phyloP scores from a whole-genome alignment of 129 eudicot genomes.

The Heracleum sosnowskyi region DNA sequence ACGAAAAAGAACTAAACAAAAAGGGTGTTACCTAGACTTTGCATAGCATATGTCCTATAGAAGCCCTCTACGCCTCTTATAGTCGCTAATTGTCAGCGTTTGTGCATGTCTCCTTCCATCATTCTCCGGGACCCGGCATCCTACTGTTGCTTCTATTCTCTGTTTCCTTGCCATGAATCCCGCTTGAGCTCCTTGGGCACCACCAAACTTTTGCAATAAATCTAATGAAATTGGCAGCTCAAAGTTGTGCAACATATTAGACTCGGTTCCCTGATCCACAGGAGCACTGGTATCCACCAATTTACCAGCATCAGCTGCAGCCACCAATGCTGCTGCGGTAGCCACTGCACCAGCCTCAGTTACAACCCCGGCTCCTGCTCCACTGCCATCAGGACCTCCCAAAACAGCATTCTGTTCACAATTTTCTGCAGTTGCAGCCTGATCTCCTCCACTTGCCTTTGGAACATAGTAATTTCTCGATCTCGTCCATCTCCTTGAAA shows the following conservation, averaged over 20 bases:
- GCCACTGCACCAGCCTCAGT: slow-evolving; percentile 47
- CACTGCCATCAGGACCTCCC: slow-evolving; percentile 18
- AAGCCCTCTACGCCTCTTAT: slow-evolving; percentile 88
- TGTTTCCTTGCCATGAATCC: slow-evolving; percentile 90
- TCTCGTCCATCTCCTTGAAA: slow-evolving; percentile 96
- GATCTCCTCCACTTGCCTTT: slow-evolving; percentile 35
- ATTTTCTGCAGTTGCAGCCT: slow-evolving; percentile 29
- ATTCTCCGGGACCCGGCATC: slow-evolving; percentile 69
- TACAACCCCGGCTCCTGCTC: background rate
- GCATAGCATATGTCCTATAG: slow-evolving; percentile 25
- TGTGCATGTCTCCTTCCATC: slow-evolving; percentile 81
- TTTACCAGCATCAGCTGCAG: slow-evolving; percentile 85
- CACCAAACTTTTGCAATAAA: slow-evolving; percentile 68
- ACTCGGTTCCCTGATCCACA: slow-evolving; percentile 80
- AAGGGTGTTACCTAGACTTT: background rate
- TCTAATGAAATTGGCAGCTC: slow-evolving; percentile 79
- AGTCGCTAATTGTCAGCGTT: slow-evolving; percentile 77
- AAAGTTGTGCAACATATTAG: slow-evolving; percentile 60
- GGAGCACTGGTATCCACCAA: slow-evolving; percentile 94
- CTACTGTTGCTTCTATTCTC: slow-evolving; percentile 73
- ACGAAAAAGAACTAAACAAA: background rate
- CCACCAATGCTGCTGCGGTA: slow-evolving; percentile 75
- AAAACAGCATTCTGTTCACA: slow-evolving; percentile 22
- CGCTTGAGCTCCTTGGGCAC: slow-evolving; percentile 71
- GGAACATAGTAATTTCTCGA: slow-evolving; percentile 75